Evolutionary conservation across 2,329 filamentous ascomycete genomes (phyloP).

Genomic region (Clarireedia homoeocarpa): DNA sequence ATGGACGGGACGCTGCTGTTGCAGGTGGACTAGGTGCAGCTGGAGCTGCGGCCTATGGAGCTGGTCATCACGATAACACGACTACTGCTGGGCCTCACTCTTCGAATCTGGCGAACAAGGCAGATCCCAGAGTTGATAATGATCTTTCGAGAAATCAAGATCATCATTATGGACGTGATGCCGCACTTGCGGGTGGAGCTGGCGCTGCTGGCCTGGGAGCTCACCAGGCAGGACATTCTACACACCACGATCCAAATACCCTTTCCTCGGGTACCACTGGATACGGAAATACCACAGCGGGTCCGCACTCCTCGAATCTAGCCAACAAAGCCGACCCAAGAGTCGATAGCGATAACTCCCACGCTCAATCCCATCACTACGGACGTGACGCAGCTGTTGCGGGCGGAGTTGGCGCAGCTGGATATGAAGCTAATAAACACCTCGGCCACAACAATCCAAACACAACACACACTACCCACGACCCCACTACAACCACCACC

Average conservation of each 20-base stretch:
- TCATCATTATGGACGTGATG: constrained; percentile 16
- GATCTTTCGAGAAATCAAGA: constrained; percentile 11
- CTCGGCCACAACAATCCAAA: not conserved
- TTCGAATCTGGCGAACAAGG: constrained; percentile 33
- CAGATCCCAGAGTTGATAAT: constrained; percentile 32
- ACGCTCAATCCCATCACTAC: constrained; percentile 15
- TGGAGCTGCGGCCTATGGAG: not conserved
- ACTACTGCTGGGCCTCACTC: constrained; percentile 29
- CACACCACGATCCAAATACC: too few relatives aligned
- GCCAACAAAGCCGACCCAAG: constrained; percentile 35
- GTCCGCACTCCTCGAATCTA: constrained; percentile 30
- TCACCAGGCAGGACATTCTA: not conserved
- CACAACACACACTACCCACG: too few relatives aligned
- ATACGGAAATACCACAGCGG: constrained; percentile 23
- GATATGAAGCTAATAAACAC: constrained; percentile 5
- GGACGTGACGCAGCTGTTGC: constrained; percentile 13
- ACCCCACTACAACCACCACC: not conserved
- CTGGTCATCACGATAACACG: constrained; percentile 15
- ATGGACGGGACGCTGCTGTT: constrained; percentile 15
- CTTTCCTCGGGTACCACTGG: too few relatives aligned
- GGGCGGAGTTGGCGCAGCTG: constrained; percentile 8
- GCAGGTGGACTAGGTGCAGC: constrained; percentile 6
- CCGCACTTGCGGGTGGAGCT: constrained; percentile 10
- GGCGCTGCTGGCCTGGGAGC: not conserved
- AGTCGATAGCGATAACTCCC: constrained; percentile 24